Evolutionary conservation across 768 basidiomycete species (phyloP), one percentile per base, ranked within the genome.

Genomic region (Amanita subjunquillea): DNA sequence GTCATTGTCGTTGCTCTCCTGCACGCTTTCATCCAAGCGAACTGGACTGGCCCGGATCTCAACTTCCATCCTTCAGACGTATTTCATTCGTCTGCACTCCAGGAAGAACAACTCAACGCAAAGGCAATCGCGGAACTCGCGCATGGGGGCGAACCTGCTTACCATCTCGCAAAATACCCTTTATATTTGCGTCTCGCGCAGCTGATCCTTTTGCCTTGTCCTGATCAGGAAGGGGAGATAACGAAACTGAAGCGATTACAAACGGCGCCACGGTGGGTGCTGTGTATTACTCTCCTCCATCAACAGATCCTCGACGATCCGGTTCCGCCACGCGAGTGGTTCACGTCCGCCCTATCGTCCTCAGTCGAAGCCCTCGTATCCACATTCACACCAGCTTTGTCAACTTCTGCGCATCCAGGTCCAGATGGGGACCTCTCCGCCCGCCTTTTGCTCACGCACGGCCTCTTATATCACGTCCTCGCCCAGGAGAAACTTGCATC

Each of bases 1-100:
- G 65, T 79, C 9, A 57, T 91, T 8, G 91, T 81, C 0, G 74
- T 95, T 8, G 83, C 91, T 5, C 85, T 85, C 56, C 72, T 97
- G 22, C 91, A 96, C 57, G 81, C 89, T 0, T 99, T 94, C 69
- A 73, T 93, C 4, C 96, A 99, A 65, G 76, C 73, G 27, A 99
- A 99, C 67, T 99, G 93, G 92, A 97, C 94, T 0, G 96, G 96
- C 4, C 96, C 96, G 2, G 77, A 87, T 60, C 76, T 96, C 40
- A 70, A 81, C 54, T 65, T 93, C 56, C 65, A 67, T 56, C 70
- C 78, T 23, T 58, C 73, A 45, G 72, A 78, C 50, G 57, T 76
- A 37, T 56, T 76, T 27, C 56, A 63, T 30, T 43, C 8, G 9
- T 30, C 59, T n/a, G 51, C 65, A 25, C 50, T 65, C 49, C 69